phyloP scores from a whole-genome alignment of 495 filamentous ascomycete genomes.

The Annulohypoxylon moriforme region DNA sequence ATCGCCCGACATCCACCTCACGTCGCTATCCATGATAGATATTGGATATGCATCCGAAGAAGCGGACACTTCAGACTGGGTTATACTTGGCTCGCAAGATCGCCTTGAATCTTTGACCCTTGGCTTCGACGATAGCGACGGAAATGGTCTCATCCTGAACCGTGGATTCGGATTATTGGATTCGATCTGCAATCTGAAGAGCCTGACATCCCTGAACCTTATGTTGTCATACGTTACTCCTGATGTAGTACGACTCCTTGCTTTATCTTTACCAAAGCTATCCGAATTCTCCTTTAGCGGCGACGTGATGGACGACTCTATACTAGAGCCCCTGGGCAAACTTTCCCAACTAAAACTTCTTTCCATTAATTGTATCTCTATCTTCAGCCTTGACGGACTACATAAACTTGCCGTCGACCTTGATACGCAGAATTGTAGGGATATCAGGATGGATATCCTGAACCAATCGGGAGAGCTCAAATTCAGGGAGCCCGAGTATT shows the following conservation, averaged over 20 bases:
- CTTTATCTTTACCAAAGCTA: conserved; percentile 56
- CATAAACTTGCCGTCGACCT: conserved; percentile 60
- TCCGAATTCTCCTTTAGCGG: conserved; percentile 68
- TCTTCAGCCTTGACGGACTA: conserved; percentile 60
- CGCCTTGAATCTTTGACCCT: conserved; percentile 51
- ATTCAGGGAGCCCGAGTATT: conserved; percentile 39
- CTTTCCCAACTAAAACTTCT: conserved; percentile 58
- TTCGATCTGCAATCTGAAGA: conserved; percentile 56
- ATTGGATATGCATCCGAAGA: conserved; percentile 20
- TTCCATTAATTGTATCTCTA: conserved; percentile 58
- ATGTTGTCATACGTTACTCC: conserved; percentile 39
- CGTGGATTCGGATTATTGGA: conserved; percentile 56
- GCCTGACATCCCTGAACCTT: conserved; percentile 47
- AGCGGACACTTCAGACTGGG: conserved; percentile 20
- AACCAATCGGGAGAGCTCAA: conserved; percentile 40
- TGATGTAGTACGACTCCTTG: conserved; percentile 32
- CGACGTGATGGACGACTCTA: conserved; percentile 63
- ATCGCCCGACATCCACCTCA: conserved; percentile 44
- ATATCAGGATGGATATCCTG: conserved; percentile 45
- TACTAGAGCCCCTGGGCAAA: conserved; percentile 55
- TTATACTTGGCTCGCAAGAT: conserved; percentile 43
- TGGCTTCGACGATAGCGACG: conserved; percentile 53
- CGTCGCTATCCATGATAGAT: conserved; percentile 39
- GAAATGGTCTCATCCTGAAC: conserved; percentile 58
- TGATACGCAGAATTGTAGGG: conserved; percentile 46